These are phyloP conservation scores for Pterocarpus macrocarpus DNA, from an alignment of 306 rosid genomes.

Conservation along the genomic window DNA sequence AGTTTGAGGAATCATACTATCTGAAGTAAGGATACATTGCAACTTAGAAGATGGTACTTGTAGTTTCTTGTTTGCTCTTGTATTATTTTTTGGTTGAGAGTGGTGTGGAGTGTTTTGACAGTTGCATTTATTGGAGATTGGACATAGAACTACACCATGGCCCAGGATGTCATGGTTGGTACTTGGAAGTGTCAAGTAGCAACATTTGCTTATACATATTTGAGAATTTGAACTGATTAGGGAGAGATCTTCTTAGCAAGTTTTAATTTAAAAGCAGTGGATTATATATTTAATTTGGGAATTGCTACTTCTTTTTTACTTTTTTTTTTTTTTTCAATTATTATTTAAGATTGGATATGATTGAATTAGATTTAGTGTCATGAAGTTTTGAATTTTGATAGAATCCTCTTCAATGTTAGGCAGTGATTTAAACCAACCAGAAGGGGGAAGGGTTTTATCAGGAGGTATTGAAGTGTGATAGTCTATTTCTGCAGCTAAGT, in stretches of 20 bases:
- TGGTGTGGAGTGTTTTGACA: slow-evolving; percentile 3
- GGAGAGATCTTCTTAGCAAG: background rate
- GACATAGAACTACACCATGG: background rate
- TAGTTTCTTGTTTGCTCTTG: background rate
- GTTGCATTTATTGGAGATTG: slow-evolving; percentile 16
- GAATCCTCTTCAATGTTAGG: slow-evolving; percentile 9
- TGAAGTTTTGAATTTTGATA: background rate
- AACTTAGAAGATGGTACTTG: background rate
- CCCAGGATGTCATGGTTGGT: background rate
- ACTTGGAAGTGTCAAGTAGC: background rate
- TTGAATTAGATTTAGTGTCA: slow-evolving; percentile 21
- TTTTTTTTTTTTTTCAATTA: background rate
- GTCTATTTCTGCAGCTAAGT: background rate
- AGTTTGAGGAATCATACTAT: background rate
- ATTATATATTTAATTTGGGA: background rate
- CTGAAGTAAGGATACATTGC: background rate
- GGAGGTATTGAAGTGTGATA: background rate
- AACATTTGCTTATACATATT: background rate
- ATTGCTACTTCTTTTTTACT: background rate
- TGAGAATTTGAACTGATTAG: background rate
- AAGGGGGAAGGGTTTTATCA: background rate
- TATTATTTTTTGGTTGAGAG: background rate
- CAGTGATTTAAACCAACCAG: background rate
- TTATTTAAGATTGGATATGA: slow-evolving; percentile 14
- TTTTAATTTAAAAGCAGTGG: slow-evolving; percentile 2